phyloP scores from a whole-genome alignment of 2,329 filamentous ascomycete species.

The Phialophora chinensis region DNA sequence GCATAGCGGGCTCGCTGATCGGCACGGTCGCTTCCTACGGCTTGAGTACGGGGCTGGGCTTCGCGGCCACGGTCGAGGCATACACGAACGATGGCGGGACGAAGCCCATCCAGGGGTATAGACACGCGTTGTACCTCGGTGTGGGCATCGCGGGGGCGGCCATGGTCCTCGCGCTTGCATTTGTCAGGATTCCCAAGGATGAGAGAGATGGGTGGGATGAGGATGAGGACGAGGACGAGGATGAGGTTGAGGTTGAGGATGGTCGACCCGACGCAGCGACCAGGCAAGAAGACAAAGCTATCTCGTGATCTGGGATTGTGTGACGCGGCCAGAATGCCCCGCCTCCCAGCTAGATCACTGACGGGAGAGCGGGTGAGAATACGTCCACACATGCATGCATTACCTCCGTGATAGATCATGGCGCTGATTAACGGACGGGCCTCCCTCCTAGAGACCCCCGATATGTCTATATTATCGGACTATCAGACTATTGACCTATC shows the following conservation, averaged over 20 bases:
- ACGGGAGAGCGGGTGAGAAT: background rate
- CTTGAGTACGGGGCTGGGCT: slow-evolving; percentile 51
- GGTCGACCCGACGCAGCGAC: background rate
- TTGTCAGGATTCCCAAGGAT: slow-evolving; percentile 45
- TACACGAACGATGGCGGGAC: slow-evolving; percentile 36
- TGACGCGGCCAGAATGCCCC: background rate
- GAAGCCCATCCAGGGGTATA: slow-evolving; percentile 42
- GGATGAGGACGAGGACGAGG: slow-evolving; percentile 2
- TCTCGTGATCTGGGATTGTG: background rate
- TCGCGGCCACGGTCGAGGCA: slow-evolving; percentile 51
- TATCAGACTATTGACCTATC: background rate
- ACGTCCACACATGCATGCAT: background rate
- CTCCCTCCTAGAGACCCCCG: background rate
- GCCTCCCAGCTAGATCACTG: background rate
- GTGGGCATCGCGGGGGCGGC: slow-evolving; percentile 17
- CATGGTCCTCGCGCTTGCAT: slow-evolving; percentile 42
- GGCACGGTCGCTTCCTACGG: slow-evolving; percentile 55
- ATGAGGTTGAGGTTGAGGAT: background rate
- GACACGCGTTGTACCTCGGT: slow-evolving; percentile 36
- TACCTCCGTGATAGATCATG: background rate
- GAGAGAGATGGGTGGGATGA: slow-evolving; percentile 45
- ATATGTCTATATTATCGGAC: background rate
- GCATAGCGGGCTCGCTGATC: slow-evolving; percentile 57
- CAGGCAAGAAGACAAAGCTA: background rate
- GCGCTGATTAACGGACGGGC: background rate